Evolutionary conservation across 2,329 filamentous ascomycete genomes (phyloP), one percentile per base, ranked within the genome.

Genomic region (Calonectria pteridis): DNA sequence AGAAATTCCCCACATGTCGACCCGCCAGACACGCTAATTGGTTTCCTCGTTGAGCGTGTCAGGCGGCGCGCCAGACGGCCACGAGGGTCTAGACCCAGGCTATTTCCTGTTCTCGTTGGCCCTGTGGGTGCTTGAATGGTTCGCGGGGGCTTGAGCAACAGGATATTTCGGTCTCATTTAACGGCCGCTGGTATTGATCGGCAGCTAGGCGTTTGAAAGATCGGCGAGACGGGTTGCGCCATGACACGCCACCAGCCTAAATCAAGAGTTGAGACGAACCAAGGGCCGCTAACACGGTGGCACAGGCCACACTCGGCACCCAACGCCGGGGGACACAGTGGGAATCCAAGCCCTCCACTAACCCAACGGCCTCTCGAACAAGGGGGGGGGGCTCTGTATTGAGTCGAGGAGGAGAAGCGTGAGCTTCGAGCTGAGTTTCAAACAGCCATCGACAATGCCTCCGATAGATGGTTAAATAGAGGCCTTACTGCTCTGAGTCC

Each of bases 101-200:
- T 40, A 59, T 26, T 28, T 26, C 13, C 31, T 18, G 20, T 18
- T 14, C 53, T 4, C 35, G 11, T 20, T 33, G 35, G 28, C 35
- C 35, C 26, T 37, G n/a, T 33, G 35, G 53, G 10, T 18, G n/a
- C 31, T 16, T 23, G 10, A 37, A 23, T n/a, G 10, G 35, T n/a
- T 23, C n/a, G n/a, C n/a, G 26, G n/a, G 23, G 55, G 29, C 16
- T 37, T 59, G 23, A 26, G 33, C 55, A 26, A 28, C 23, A 59
- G 33, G 35, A 59, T 59, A 59, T 59, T 23, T 59, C 55, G 55
- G 55, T 26, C 33, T 59, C n/a, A 59, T 40, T 59, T 37, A 40
- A 37, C 55, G n/a, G 55, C 3, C 43, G 13, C 4, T n/a, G 43
- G 43, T n/a, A 9, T n/a, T 59, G 55, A 59, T 59, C 55, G 16